A percentile compares a stretch with the other conserved stretches of the same genome.
Evolutionary conservation across 2,329 filamentous ascomycete species (phyloP).

Genomic region (Exophiala xenobiotica): DNA sequence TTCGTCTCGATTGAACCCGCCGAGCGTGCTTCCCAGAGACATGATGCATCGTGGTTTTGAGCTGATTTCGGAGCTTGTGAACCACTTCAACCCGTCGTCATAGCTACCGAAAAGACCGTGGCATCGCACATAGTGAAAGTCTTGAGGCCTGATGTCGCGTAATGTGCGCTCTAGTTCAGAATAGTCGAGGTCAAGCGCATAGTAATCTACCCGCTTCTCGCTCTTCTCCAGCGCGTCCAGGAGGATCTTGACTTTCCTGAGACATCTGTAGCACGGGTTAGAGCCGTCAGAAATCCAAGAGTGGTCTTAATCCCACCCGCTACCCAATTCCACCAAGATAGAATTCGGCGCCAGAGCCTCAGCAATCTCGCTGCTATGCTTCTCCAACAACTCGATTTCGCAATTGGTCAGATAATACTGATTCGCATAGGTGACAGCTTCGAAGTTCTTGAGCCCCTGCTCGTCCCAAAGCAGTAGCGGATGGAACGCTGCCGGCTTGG

Average conservation of each 20-base stretch:
- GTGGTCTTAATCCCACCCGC: constrained; percentile 62
- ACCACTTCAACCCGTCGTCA: constrained; percentile 84
- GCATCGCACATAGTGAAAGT: constrained; percentile 72
- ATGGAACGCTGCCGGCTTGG: constrained; percentile 66
- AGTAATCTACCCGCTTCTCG: constrained; percentile 79
- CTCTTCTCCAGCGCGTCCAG: constrained; percentile 76
- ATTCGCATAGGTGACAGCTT: constrained; percentile 84
- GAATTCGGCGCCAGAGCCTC: constrained; percentile 68
- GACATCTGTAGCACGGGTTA: constrained; percentile 35
- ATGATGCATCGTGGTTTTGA: constrained; percentile 72
- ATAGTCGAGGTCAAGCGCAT: constrained; percentile 79
- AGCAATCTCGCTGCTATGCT: constrained; percentile 70
- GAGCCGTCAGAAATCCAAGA: not conserved
- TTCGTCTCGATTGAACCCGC: constrained; percentile 75
- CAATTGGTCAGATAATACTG: constrained; percentile 94
- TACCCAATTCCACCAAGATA: constrained; percentile 85
- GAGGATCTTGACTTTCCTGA: constrained; percentile 85
- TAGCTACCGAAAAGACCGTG: constrained; percentile 87
- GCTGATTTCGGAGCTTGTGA: constrained; percentile 64
- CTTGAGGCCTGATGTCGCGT: constrained; percentile 65
- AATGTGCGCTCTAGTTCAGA: constrained; percentile 81
- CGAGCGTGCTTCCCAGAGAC: constrained; percentile 75
- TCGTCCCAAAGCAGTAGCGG: constrained; percentile 77
- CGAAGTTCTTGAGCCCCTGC: constrained; percentile 75
- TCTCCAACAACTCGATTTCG: constrained; percentile 77